Percentiles rank a stretch among this genome's conserved stretches.
Evolutionary conservation across 768 basidiomycete species (phyloP).

Genomic region (Pisolithus tinctorius): DNA sequence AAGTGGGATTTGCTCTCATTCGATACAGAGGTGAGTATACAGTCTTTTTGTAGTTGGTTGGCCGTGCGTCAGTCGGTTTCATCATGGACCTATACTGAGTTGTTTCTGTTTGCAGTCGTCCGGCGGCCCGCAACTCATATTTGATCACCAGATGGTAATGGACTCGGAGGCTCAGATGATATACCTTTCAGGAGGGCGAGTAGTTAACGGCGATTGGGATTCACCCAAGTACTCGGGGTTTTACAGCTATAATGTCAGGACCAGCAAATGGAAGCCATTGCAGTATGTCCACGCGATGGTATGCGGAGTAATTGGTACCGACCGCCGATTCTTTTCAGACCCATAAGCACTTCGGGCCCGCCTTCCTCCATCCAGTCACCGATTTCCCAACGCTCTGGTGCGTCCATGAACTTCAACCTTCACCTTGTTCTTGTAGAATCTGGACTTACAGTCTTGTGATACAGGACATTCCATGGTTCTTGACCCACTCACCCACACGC

Average conservation of each 20-base stretch:
- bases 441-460: not conserved
- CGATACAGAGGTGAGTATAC: conserved; percentile 53
- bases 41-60: not conserved
- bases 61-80: not conserved
- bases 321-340: conserved; percentile 7
- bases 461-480: conserved; percentile 79
- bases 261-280: conserved; percentile 59
- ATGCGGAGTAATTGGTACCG: not conserved
- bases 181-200: conserved; percentile 71
- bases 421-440: not conserved
- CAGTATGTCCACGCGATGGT: conserved; percentile 41
- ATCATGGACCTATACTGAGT: not conserved
- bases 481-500: conserved; percentile 47
- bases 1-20: conserved; percentile 67
- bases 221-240: conserved; percentile 59
- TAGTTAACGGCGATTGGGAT: conserved; percentile 61
- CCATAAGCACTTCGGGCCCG: conserved; percentile 9
- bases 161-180: conserved; percentile 64
- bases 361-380: conserved; percentile 26
- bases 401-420: conserved; percentile 2
- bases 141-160: conserved; percentile 78
- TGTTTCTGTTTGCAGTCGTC: conserved; percentile 34
- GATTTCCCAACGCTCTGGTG: conserved; percentile 60
- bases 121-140: conserved; percentile 67
- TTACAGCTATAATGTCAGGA: conserved; percentile 63